These are phyloP conservation scores for Chaetomium globosum DNA, from an alignment of 2,329 filamentous ascomycete species.

Conservation along the genomic window DNA sequence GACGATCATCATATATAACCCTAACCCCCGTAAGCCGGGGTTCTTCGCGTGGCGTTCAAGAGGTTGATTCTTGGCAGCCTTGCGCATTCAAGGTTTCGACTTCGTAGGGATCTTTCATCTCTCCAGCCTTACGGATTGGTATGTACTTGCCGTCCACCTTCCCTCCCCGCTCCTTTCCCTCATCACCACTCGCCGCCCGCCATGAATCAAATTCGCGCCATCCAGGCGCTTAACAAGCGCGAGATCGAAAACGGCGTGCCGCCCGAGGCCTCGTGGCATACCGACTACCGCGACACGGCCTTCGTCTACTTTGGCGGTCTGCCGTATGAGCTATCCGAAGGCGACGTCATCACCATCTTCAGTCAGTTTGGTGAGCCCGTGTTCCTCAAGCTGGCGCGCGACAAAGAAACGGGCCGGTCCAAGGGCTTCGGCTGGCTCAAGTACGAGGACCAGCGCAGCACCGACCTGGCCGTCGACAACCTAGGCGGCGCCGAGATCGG, in stretches of 20 bases:
- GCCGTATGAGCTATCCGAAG: conserved; percentile 89
- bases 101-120: background rate
- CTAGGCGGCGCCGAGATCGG: conserved; percentile 82
- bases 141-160: background rate
- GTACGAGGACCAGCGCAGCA: conserved; percentile 96
- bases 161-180: background rate
- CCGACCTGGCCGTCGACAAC: conserved; percentile 94
- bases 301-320: conserved; percentile 96
- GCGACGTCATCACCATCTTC: conserved; percentile 94
- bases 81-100: conserved; percentile 3
- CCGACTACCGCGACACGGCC: conserved; percentile 92
- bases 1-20: background rate
- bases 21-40: conserved; percentile 13
- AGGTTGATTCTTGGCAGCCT: conserved; percentile 19
- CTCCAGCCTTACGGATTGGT: conserved; percentile 1
- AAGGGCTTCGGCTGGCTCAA: conserved; percentile 95
- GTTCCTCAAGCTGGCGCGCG: conserved; percentile 86
- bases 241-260: conserved; percentile 90
- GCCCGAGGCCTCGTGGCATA: conserved; percentile 90
- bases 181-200: background rate
- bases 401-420: conserved; percentile 95
- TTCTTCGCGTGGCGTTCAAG: background rate
- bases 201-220: conserved; percentile 94
- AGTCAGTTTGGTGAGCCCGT: conserved; percentile 95
- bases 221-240: conserved; percentile 88